phyloP scores from a whole-genome alignment of 495 filamentous ascomycete genomes.

The Penicillium waksmanii region DNA sequence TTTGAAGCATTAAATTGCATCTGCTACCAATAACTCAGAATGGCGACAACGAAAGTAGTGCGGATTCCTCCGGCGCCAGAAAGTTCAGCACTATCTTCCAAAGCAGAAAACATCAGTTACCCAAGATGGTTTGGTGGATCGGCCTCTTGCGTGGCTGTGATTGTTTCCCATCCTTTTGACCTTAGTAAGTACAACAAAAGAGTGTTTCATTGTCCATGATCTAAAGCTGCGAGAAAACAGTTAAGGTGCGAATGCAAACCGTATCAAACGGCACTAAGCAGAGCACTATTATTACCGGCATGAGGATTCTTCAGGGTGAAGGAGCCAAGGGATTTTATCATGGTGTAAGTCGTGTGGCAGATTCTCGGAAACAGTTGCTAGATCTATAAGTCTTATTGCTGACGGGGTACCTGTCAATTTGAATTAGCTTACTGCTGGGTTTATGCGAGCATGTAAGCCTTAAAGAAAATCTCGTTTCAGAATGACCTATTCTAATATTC shows the following conservation, averaged over 20 bases:
- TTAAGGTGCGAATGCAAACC: slow-evolving; percentile 43
- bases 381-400: no score
- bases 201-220: neutral
- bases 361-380: neutral
- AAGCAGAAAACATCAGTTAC: slow-evolving; percentile 27
- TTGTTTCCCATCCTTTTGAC: slow-evolving; percentile 48
- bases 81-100: slow-evolving; percentile 7
- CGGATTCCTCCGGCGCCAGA: neutral
- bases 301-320: slow-evolving; percentile 36
- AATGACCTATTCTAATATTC: neutral
- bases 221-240: slow-evolving; percentile 11
- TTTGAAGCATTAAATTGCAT: neutral
- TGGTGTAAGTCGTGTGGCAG: slow-evolving; percentile 31
- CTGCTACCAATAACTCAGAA: neutral
- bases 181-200: slow-evolving; percentile 28
- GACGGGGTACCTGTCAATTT: neutral
- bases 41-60: neutral
- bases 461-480: neutral
- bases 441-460: slow-evolving; percentile 31
- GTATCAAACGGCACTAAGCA: slow-evolving; percentile 27
- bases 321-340: slow-evolving; percentile 37
- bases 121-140: slow-evolving; percentile 50
- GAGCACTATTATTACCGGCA: slow-evolving; percentile 36
- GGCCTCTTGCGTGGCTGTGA: slow-evolving; percentile 46
- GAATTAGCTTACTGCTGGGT: slow-evolving; percentile 28